These are phyloP conservation scores for Beauveria sp. DNA, from an alignment of 2,329 filamentous ascomycete species.

Conservation along the genomic window DNA sequence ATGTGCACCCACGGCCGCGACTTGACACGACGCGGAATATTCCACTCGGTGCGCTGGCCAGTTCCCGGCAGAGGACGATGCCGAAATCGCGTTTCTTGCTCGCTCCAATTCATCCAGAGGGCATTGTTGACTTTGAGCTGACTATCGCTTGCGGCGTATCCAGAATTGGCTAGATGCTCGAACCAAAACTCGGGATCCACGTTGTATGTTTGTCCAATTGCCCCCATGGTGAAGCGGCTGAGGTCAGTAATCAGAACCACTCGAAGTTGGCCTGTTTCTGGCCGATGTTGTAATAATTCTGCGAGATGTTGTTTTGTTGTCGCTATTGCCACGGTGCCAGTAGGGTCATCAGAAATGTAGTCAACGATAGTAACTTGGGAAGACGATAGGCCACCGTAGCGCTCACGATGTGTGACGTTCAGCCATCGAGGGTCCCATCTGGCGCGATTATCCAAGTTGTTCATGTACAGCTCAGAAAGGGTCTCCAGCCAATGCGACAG, in stretches of 20 bases:
- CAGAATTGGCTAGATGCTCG: conserved; percentile 21
- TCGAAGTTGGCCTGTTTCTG: conserved; percentile 14
- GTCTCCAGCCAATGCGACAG: conserved; percentile 23
- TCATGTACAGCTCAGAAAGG: conserved; percentile 23
- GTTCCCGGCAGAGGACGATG: conserved; percentile 17
- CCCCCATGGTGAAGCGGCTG: conserved; percentile 24
- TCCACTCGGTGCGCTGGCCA: conserved; percentile 20
- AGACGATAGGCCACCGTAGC: conserved; percentile 16
- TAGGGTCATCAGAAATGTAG: conserved; percentile 14
- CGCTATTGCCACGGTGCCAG: conserved; percentile 2
- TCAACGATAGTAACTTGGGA: conserved; percentile 17
- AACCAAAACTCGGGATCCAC: conserved; percentile 24
- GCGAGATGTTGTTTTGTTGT: conserved; percentile 14
- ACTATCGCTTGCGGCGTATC: conserved; percentile 21
- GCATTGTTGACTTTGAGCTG: conserved; percentile 22
- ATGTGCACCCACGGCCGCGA: conserved; percentile 17
- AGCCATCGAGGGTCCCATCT: conserved; percentile 21
- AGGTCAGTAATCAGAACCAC: conserved; percentile 21
- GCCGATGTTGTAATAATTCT: conserved; percentile 12
- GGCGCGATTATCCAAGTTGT: conserved; percentile 20
- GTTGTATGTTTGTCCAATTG: conserved; percentile 19
- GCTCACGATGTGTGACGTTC: conserved; percentile 19
- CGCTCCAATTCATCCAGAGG: conserved; percentile 23
- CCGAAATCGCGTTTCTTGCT: conserved; percentile 19
- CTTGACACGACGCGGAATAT: conserved; percentile 13